These are phyloP conservation scores for Cucurbita pepo DNA, from an alignment of 306 rosid species.

Conservation along the genomic window DNA sequence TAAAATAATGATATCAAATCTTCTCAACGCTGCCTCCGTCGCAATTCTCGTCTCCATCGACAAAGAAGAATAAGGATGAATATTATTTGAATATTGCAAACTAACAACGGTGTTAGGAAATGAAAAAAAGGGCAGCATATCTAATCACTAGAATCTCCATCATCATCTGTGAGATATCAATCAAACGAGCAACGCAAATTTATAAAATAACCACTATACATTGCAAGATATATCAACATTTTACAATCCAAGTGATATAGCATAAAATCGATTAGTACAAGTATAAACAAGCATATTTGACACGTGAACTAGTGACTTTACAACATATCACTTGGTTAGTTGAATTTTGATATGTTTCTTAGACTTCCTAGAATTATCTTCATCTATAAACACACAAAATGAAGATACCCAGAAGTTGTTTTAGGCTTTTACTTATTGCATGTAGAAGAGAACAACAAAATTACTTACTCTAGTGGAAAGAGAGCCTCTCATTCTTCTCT, in stretches of 20 bases:
- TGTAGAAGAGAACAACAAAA: not conserved
- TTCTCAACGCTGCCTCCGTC: not conserved
- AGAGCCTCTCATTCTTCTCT: not conserved
- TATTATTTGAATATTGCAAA: not conserved
- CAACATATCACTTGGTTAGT: not conserved
- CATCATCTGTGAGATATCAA: not conserved
- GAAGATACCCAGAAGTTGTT: not conserved
- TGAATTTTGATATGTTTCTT: not conserved
- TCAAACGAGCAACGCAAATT: not conserved
- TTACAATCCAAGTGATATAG: not conserved
- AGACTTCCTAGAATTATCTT: not conserved
- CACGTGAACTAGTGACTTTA: not conserved
- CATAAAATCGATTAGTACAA: not conserved
- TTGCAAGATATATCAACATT: not conserved
- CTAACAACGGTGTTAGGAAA: not conserved
- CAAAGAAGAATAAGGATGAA: not conserved
- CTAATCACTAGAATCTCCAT: not conserved
- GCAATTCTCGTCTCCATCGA: not conserved
- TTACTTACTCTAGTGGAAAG: not conserved
- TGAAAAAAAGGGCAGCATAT: not conserved
- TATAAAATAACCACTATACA: not conserved
- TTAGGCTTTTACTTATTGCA: not conserved
- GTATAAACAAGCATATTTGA: not conserved
- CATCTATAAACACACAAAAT: not conserved
- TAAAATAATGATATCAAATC: not conserved